Evolutionary conservation across 164 flowering plant genomes (phyloP).

Genomic region (Annona squamosa): DNA sequence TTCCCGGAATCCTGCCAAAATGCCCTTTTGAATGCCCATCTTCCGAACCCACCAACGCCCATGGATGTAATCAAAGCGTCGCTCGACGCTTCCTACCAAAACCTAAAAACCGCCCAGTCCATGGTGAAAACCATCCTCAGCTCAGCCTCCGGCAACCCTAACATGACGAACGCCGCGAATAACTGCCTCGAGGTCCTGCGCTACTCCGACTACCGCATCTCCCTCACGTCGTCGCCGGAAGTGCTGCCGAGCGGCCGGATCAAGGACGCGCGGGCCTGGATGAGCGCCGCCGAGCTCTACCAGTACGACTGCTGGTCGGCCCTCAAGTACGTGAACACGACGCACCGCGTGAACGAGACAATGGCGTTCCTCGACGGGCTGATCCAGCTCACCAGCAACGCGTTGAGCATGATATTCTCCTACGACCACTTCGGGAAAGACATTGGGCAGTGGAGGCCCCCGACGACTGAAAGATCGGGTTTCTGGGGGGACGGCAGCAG

Average conservation of each 20-base stretch:
- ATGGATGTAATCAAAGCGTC: slow-evolving; percentile 43
- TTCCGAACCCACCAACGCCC: slow-evolving; percentile 30
- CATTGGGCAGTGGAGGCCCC: slow-evolving; percentile 49
- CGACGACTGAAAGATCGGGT: slow-evolving; percentile 77
- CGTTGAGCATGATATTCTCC: slow-evolving; percentile 57
- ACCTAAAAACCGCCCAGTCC: slow-evolving; percentile 44
- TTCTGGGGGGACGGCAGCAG: slow-evolving; percentile 48
- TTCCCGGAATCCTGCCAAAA: slow-evolving; percentile 41
- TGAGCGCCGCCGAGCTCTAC: slow-evolving; percentile 53
- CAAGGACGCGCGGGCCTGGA: slow-evolving; percentile 76
- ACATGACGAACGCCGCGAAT: slow-evolving; percentile 50
- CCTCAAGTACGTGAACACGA: slow-evolving; percentile 62
- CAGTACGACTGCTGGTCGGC: slow-evolving; percentile 73
- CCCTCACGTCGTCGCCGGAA: slow-evolving; percentile 14
- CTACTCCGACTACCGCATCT: slow-evolving; percentile 33
- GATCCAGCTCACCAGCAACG: slow-evolving; percentile 41
- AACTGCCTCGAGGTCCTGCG: slow-evolving; percentile 47
- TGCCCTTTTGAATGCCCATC: slow-evolving; percentile 21
- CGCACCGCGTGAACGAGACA: slow-evolving; percentile 35
- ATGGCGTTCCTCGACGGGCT: slow-evolving; percentile 47
- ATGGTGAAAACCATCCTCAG: slow-evolving; percentile 41
- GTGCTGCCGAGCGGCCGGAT: slow-evolving; percentile 29
- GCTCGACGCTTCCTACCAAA: slow-evolving; percentile 29
- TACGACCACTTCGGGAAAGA: slow-evolving; percentile 47
- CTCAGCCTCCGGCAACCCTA: slow-evolving; percentile 34